Conservation (phyloP, 2,329 filamentous ascomycete species). For the Microsporum audouinii region DNA sequence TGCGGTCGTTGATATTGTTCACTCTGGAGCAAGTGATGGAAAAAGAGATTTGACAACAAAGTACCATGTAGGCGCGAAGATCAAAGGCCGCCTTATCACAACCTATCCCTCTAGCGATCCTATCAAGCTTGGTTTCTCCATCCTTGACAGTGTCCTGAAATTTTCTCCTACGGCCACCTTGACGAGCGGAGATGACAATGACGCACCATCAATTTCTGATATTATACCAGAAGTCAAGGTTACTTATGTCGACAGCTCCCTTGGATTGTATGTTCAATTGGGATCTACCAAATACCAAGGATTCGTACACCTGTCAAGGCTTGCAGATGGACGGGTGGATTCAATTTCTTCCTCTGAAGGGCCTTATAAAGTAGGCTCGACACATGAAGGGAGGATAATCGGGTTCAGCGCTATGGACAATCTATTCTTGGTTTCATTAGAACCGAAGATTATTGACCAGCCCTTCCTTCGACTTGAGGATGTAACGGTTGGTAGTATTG, state of each 20-base stretch:
- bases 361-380: constrained; percentile 63
- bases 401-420: constrained; percentile 83
- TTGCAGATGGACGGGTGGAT: constrained; percentile 84
- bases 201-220: constrained; percentile 48
- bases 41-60: constrained; percentile 61
- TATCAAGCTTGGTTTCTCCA: constrained; percentile 74
- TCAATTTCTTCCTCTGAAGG: constrained; percentile 65
- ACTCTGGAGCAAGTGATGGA: constrained; percentile 65
- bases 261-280: constrained; percentile 71
- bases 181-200: constrained; percentile 29
- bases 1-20: constrained; percentile 78
- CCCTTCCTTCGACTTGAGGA: constrained; percentile 87
- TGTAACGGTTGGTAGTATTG: constrained; percentile 65
- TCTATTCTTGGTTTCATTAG: constrained; percentile 71
- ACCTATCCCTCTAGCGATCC: constrained; percentile 69
- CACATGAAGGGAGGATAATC: constrained; percentile 69
- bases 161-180: constrained; percentile 36
- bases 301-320: constrained; percentile 87
- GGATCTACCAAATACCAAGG: constrained; percentile 54
- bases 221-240: constrained; percentile 69
- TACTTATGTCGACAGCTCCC: constrained; percentile 62
- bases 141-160: constrained; percentile 71
- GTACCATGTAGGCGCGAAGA: constrained; percentile 72
- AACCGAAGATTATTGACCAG: constrained; percentile 72
- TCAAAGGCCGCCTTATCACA: constrained; percentile 78